phyloP scores from a whole-genome alignment of 2,329 filamentous ascomycete genomes.

The Aspergillus spinulosporus region DNA sequence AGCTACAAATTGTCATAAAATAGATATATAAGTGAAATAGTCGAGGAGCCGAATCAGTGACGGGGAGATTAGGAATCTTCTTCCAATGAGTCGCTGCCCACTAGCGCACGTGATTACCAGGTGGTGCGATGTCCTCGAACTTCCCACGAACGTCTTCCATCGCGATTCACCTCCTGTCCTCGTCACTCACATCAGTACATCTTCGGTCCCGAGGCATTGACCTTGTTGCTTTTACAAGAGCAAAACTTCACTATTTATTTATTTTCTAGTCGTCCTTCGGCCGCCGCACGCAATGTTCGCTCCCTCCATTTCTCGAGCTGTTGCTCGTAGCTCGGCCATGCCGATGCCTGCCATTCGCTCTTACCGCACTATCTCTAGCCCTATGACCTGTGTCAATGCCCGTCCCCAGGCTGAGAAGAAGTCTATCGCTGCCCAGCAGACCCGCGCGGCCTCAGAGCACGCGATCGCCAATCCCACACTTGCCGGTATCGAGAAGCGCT shows the following conservation, averaged over 20 bases:
- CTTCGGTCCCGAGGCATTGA: slow-evolving; percentile 29
- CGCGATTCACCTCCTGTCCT: slow-evolving; percentile 34
- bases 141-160: slow-evolving; percentile 38
- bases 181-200: slow-evolving; percentile 22
- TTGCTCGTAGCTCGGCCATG: slow-evolving; percentile 44
- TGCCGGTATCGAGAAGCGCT: slow-evolving; percentile 98
- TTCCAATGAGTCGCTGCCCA: not conserved
- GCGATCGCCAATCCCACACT: slow-evolving; percentile 97
- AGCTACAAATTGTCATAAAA: not conserved
- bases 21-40: not conserved
- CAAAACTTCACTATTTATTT: slow-evolving; percentile 28
- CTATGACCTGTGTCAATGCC: slow-evolving; percentile 42
- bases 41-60: not conserved
- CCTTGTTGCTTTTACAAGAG: slow-evolving; percentile 21
- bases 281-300: slow-evolving; percentile 48
- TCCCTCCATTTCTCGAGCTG: slow-evolving; percentile 48
- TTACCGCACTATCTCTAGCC: slow-evolving; percentile 30
- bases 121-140: slow-evolving; percentile 33
- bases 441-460: slow-evolving; percentile 68
- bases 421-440: slow-evolving; percentile 50
- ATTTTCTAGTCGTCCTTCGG: slow-evolving; percentile 29
- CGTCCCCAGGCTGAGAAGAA: slow-evolving; percentile 33
- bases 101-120: not conserved
- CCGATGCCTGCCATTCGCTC: slow-evolving; percentile 38
- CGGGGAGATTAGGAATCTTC: slow-evolving; percentile 12